Base-by-base conservation (phyloP, 2,329 filamentous ascomycete genomes). In the Sarocladium strictum region DNA sequence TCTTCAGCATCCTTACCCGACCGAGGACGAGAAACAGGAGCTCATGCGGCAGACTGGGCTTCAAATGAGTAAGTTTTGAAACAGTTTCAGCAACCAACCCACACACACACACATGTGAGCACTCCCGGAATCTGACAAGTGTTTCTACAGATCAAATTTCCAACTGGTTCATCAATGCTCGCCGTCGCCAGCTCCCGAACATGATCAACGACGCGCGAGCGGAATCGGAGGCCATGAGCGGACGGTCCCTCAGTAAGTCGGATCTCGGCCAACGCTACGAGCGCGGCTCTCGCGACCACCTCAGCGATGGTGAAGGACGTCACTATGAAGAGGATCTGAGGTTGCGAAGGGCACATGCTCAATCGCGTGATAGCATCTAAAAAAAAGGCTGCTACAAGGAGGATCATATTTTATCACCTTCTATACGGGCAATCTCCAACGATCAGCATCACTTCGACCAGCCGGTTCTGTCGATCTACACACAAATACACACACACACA, bases 21-120 rank as follows among this genome's bases (percentile, higher is more conserved):
- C 85, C 3, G 89, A 95, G 68, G 89, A 95, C 58, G 87, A 95
- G 72, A 95, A 96, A 70, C 83, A 92, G 65, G 82, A 88, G 56
- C 77, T 96, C 49, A 90, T 91, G 78, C 79, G 80, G 47, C 76
- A 84, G 64, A 96, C 90, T 1, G 84, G 84, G 1, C 74, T 96
- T 26, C 86, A 89, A 54, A 86, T 95, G 74, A 92, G 87, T 83
- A 77, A 75, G 84, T 81, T 65, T 60, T 49, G 43, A 49, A 49
- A 49, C 43, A 49, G 23, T 49, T 29, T 5, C 24, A 19, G 43
- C 21, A 23, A n/a, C n/a, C n/a, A n/a, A n/a, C n/a, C 23, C 56
- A 7, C 55, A 50, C 27, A 19, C 38, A 6, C 21, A 27, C 17
- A 26, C 35, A 37, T 10, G 38, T 38, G 15, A n/a, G n/a, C 32